phyloP scores from a whole-genome alignment of 2,329 filamentous ascomycete genomes.

The Arthrinium phaeospermum region DNA sequence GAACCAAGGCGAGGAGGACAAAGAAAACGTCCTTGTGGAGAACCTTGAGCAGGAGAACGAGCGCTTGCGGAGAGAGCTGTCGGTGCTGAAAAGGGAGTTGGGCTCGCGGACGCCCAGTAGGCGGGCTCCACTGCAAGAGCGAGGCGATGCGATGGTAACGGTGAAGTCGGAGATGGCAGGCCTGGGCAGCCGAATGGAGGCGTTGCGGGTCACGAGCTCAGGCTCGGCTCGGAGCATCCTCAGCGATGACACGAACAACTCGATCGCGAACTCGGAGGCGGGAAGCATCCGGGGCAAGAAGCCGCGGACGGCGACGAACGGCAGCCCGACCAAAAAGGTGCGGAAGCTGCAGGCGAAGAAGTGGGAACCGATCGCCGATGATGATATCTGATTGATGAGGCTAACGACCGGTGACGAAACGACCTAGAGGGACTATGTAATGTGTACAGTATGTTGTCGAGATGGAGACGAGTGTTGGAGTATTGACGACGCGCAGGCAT shows the following conservation, averaged over 20 bases:
- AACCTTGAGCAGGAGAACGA: conserved; percentile 76
- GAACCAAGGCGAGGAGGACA: conserved; percentile 57
- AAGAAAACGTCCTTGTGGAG: conserved; percentile 67
- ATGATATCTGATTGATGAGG: neutral
- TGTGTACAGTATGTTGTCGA: neutral
- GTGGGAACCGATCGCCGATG: conserved; percentile 15
- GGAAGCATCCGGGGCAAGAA: conserved; percentile 2
- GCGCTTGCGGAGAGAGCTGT: conserved; percentile 68
- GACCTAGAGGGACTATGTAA: neutral
- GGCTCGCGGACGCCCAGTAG: conserved; percentile 67
- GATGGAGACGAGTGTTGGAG: conserved; percentile 4
- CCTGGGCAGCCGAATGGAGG: conserved; percentile 55
- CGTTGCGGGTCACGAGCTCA: conserved; percentile 48
- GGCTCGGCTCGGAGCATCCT: neutral
- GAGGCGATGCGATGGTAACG: conserved; percentile 50
- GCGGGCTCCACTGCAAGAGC: conserved; percentile 59
- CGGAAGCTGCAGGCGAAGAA: conserved; percentile 14
- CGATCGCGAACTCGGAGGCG: neutral
- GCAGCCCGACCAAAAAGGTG: conserved; percentile 19
- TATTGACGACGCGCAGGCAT: neutral
- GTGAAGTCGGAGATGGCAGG: conserved; percentile 39
- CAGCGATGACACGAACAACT: neutral
- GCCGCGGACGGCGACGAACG: neutral
- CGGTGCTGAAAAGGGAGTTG: conserved; percentile 69
- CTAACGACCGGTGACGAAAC: neutral